Conservation (phyloP, 1,139 yeast species). For the Pichia sp. region DNA sequence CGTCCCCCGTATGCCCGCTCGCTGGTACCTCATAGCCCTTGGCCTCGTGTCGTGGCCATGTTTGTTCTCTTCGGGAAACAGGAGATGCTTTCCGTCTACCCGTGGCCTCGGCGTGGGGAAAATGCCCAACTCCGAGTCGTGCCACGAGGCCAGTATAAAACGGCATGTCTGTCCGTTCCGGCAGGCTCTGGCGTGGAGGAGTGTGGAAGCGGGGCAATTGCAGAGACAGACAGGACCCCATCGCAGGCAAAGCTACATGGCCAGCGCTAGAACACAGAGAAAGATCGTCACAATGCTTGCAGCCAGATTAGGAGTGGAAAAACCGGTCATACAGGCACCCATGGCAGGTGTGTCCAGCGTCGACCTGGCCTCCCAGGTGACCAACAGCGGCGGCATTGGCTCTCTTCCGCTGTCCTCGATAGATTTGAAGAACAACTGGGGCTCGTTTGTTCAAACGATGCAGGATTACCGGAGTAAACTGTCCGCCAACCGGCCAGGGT, state of each 20-base stretch:
- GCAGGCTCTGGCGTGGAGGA: no score
- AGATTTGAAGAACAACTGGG: background rate
- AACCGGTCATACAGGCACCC: slow-evolving; percentile 1
- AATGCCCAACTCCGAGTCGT: background rate
- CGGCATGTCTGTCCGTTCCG: no score
- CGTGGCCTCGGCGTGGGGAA: background rate
- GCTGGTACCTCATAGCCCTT: no score
- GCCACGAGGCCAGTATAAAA: background rate
- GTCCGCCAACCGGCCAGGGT: background rate
- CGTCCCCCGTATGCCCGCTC: no score
- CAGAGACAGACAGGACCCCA: no score
- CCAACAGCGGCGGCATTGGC: slow-evolving; percentile 1
- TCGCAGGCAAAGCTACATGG: background rate
- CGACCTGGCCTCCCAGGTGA: background rate
- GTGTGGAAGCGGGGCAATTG: no score
- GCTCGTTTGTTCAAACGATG: background rate
- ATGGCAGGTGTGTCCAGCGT: slow-evolving; percentile 5
- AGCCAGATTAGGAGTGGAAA: background rate
- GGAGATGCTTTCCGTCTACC: background rate
- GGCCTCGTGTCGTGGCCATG: background rate
- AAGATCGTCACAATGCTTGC: background rate
- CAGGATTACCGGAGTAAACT: background rate
- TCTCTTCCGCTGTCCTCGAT: slow-evolving; percentile 1
- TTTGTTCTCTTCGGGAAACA: background rate
- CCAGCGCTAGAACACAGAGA: background rate